phyloP scores from a whole-genome alignment of 768 basidiomycete species.

The Leccinum boreale region DNA sequence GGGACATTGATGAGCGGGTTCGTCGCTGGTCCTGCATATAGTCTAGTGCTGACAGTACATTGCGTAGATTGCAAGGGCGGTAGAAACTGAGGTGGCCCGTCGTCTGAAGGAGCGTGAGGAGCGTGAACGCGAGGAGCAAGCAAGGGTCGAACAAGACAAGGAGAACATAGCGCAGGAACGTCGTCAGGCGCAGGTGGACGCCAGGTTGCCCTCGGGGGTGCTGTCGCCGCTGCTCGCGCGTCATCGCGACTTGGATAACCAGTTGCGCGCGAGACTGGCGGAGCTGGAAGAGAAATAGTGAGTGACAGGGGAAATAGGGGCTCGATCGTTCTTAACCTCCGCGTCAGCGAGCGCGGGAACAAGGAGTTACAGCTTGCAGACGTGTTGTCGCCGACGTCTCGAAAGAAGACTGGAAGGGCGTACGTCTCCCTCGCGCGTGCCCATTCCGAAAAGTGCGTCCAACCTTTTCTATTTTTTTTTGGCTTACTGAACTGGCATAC shows the following conservation, averaged over 20 bases:
- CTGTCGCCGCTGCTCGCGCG: constrained; percentile 61
- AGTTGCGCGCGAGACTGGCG: constrained; percentile 58
- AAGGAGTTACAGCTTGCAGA: constrained; percentile 60
- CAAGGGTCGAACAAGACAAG: constrained; percentile 23
- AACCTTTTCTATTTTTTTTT: not conserved
- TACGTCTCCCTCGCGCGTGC: constrained; percentile 82
- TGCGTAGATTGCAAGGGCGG: constrained; percentile 63
- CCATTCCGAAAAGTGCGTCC: constrained; percentile 72
- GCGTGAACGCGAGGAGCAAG: constrained; percentile 32
- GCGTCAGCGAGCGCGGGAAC: constrained; percentile 56
- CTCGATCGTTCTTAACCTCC: constrained; percentile 5
- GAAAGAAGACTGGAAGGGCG: constrained; percentile 79
- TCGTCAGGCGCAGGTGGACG: constrained; percentile 5
- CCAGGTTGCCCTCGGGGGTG: constrained; percentile 35
- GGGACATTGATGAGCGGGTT: constrained; percentile 74
- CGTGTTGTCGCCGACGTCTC: constrained; percentile 66
- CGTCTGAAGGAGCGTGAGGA: constrained; percentile 50
- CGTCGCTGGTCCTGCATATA: constrained; percentile 2
- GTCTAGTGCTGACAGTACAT: not conserved
- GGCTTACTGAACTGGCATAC: not conserved
- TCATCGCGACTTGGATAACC: constrained; percentile 66
- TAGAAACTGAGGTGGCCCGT: constrained; percentile 70
- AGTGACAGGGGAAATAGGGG: constrained; percentile 28
- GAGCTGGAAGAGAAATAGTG: constrained; percentile 76
- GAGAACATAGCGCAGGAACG: constrained; percentile 21